Percentiles rank a stretch among this genome's conserved stretches.
Conservation (phyloP, 345 rosid species). For the Diplotaxis tenuifolia region DNA sequence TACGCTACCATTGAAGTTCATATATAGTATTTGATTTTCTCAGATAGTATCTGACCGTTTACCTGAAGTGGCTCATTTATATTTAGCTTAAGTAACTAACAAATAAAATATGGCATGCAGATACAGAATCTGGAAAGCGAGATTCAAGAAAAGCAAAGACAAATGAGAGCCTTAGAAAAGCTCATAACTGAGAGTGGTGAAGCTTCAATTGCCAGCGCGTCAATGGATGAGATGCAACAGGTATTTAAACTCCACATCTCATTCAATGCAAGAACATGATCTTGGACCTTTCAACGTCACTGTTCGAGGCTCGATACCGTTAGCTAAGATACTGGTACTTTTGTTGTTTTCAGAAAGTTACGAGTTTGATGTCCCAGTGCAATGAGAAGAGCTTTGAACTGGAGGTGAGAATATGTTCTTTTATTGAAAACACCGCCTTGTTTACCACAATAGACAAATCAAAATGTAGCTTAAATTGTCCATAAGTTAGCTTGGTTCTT, state of each 20-base stretch:
- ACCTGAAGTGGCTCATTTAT: neutral
- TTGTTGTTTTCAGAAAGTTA: conserved; percentile 64
- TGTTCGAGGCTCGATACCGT: neutral
- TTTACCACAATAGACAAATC: neutral
- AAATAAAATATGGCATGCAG: conserved; percentile 40
- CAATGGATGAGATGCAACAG: conserved; percentile 95
- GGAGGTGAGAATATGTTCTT: conserved; percentile 52
- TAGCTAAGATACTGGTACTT: conserved; percentile 19
- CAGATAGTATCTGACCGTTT: neutral
- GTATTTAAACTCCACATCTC: conserved; percentile 37
- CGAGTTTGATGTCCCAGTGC: conserved; percentile 88
- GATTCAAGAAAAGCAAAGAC: conserved; percentile 86
- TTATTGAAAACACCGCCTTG: too few relatives aligned
- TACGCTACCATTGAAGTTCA: neutral
- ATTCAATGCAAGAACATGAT: conserved; percentile 12
- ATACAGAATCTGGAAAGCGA: conserved; percentile 79
- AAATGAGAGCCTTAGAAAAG: conserved; percentile 80
- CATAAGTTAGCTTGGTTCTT: conserved; percentile 28
- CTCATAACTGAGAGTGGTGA: conserved; percentile 87
- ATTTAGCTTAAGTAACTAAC: neutral
- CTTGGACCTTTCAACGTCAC: conserved; percentile 14
- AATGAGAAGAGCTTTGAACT: conserved; percentile 94
- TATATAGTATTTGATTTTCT: neutral
- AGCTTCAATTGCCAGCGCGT: conserved; percentile 88
- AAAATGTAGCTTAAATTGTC: neutral